Evolutionary conservation across 2,329 filamentous ascomycete species (phyloP).

Genomic region (Hansfordia pulvinata): DNA sequence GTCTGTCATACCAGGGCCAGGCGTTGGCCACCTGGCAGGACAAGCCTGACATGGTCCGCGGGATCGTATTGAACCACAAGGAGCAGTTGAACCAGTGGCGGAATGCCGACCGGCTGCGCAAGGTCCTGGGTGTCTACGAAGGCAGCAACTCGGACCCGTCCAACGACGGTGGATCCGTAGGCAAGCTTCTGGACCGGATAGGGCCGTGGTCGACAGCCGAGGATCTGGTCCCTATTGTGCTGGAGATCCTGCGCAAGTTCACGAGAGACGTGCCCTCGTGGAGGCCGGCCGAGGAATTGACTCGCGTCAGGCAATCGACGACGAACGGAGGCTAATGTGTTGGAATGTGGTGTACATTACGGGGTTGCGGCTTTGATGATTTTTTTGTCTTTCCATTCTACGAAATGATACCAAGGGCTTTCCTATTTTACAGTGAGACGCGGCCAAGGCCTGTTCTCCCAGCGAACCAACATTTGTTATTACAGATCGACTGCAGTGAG

Average conservation of each 20-base stretch:
- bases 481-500: no score
- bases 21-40: constrained; percentile 10
- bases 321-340: constrained; percentile 9
- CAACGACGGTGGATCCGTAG: constrained; percentile 13
- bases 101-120: constrained; percentile 11
- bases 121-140: constrained; percentile 11
- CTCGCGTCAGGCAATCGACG: constrained; percentile 7
- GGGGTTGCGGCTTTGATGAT: constrained; percentile 14
- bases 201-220: constrained; percentile 17
- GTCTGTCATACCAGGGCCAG: constrained; percentile 11
- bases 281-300: constrained; percentile 14
- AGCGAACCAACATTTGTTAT: no score
- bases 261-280: constrained; percentile 12
- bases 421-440: no score
- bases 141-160: constrained; percentile 8
- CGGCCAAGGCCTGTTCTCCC: no score
- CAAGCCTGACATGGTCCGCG: constrained; percentile 8
- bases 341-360: constrained; percentile 13
- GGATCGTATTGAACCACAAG: constrained; percentile 9
- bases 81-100: constrained; percentile 16
- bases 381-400: no score
- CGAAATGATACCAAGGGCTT: constrained; percentile 11
- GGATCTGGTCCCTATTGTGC: constrained; percentile 12
- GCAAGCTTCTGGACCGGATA: constrained; percentile 17
- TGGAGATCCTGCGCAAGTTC: constrained; percentile 14